Evolutionary conservation across 257 asterid species (phyloP).

Genomic region (Striga asiatica): DNA sequence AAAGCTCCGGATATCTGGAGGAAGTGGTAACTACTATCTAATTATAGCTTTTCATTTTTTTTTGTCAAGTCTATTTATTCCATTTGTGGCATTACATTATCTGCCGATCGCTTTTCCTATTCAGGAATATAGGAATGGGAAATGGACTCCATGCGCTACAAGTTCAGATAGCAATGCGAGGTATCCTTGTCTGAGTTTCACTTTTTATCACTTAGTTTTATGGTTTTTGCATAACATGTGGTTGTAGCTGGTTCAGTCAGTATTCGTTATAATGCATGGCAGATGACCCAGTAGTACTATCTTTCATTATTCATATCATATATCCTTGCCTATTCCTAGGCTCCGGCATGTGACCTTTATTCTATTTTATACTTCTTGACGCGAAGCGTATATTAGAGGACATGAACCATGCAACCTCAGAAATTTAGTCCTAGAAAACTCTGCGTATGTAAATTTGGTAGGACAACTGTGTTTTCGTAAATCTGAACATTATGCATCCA

Average conservation of each 20-base stretch:
- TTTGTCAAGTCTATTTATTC: conserved; percentile 1
- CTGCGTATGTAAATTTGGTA: not conserved
- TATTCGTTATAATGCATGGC: not conserved
- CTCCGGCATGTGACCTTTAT: not conserved
- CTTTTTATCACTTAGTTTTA: conserved; percentile 6
- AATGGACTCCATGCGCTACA: conserved; percentile 92
- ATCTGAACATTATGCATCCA: too few relatives aligned
- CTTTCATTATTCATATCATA: not conserved
- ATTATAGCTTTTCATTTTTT: not conserved
- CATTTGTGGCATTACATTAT: conserved; percentile 8
- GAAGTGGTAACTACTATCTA: conserved; percentile 52
- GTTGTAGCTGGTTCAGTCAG: not conserved
- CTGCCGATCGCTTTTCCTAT: not conserved
- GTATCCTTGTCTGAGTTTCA: conserved; percentile 24
- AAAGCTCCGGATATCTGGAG: conserved; percentile 99
- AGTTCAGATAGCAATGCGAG: conserved; percentile 95
- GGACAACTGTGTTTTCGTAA: too few relatives aligned
- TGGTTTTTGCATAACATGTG: not conserved
- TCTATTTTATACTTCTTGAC: not conserved
- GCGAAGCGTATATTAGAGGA: not conserved
- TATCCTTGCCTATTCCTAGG: too few relatives aligned
- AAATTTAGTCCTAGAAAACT: not conserved
- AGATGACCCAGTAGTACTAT: not conserved
- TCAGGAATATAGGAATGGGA: conserved; percentile 83
- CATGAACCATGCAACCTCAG: not conserved